Evolutionary conservation across 371 early-diverging fungal genomes (phyloP), one percentile per base, ranked within the genome.

Genomic region (Batrachochytrium dendrobatidis): DNA sequence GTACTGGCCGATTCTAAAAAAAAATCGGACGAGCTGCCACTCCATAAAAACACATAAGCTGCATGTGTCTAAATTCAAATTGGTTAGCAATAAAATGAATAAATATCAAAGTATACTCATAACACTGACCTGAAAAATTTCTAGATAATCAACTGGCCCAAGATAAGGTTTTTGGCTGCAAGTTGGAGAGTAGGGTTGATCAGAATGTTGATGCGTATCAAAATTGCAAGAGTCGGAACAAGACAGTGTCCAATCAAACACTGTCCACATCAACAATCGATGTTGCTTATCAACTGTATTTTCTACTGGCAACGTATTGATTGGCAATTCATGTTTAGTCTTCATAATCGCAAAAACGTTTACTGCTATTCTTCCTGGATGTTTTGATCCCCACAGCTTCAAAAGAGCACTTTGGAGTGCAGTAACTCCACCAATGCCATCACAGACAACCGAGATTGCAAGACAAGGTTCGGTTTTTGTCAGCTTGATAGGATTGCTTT

Each of bases 401-500:
- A 48, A 8, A 22, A 48, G 8, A 6, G 49, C 49, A 25, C 29
- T 29, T 29, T 48, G 49, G 25, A 48, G 6, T 6, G 49, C 8
- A 7, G 24, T 8, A 8, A 48, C 25, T 7, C 49, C 49, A 6
- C 49, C 49, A 29, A 48, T 24, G 24, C 49, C 49, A 8, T 48
- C 49, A 6, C 49, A n/a, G 7, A n/a, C 49, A 22, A 48, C 12
- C 29, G 24, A 8, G n/a, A 48, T 7, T 48, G 12, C n/a, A 22
- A 48, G 29, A 12, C 25, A 24, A 12, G 49, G 49, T n/a, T n/a
- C n/a, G n/a, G n/a, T 29, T n/a, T 48, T n/a, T 6, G 8, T 6
- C n/a, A 29, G n/a, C 8, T n/a, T n/a, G 29, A 12, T 53, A 18
- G 66, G 62, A 30, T 66, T 56, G 3, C 50, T 56, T 26, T 58